Evolutionary conservation across 2,329 filamentous ascomycete genomes (phyloP), one percentile per base, ranked within the genome.

Genomic region (Davidsoniella eucalypti): DNA sequence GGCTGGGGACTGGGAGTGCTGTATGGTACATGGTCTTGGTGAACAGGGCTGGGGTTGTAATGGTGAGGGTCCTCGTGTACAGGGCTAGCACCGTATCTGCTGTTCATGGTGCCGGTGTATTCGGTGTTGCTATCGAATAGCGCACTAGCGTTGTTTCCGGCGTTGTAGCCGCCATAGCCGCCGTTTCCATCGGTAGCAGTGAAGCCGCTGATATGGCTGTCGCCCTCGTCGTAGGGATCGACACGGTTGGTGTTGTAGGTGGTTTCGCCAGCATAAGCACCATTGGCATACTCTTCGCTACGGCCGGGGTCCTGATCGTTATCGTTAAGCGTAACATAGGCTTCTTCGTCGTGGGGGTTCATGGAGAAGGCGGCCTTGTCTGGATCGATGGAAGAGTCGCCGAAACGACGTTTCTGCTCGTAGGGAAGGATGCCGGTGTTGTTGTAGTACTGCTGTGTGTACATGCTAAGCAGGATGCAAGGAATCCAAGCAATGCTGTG

Each of bases 351-450:
- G 58, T 78, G 73, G n/a, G 76, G 75, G 12, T 75, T 75, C 63
- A 78, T 79, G 51, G 76, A 80, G 64, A 82, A 82, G 53, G 78
- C 78, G 25, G 78, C 77, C 67, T 81, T 81, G 62, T 82, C 78
- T 0, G 78, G 78, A 60, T 82, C 78, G 56, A 80, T 80, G 53
- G 53, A 56, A 55, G 61, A 63, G 54, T 60, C 60, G 53, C 61
- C 60, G 47, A 67, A 63, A 49, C 68, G 57, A 58, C 66, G 61
- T 58, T 60, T 66, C 56, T 67, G 67, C 58, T 77, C 75, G 61
- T 79, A 79, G 2, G 78, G 78, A 14, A 81, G 69, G 51, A 65
- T 70, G 57, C 75, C 73, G 63, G 81, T 73, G 59, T 74, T 72
- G 57, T 73, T 72, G 65, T 74, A 79, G 65, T 78, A 80, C 54